Evolutionary conservation across 257 asterid species (phyloP).

Genomic region (Agastache rugosa): DNA sequence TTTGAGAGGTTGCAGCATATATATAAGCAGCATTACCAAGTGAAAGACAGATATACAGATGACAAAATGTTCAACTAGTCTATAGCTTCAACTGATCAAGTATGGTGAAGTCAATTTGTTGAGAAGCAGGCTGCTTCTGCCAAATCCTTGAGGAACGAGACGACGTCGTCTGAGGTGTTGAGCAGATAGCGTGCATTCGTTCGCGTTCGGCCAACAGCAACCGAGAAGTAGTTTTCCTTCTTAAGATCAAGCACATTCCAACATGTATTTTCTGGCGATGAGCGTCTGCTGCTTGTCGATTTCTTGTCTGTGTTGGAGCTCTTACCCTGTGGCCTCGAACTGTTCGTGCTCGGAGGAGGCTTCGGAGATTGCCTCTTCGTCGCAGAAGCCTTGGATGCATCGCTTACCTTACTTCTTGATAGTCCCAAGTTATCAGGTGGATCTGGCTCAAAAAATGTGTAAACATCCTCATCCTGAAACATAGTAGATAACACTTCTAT

Average conservation of each 20-base stretch:
- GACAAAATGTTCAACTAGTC: neutral
- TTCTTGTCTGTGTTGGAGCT: constrained; percentile 19
- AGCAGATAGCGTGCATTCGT: constrained; percentile 87
- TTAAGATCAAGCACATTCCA: constrained; percentile 73
- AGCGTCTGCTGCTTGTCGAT: constrained; percentile 24
- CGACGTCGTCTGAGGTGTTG: constrained; percentile 65
- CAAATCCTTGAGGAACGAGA: constrained; percentile 65
- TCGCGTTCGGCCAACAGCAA: constrained; percentile 82
- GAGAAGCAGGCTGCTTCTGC: constrained; percentile 44
- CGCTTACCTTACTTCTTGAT: constrained; percentile 50
- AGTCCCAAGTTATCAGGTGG: constrained; percentile 59
- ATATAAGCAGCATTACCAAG: neutral
- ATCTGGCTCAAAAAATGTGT: constrained; percentile 92
- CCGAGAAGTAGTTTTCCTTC: constrained; percentile 93
- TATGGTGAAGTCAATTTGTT: constrained; percentile 21
- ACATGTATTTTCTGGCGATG: constrained; percentile 19
- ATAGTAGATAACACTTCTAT: neutral
- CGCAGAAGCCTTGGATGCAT: constrained; percentile 9
- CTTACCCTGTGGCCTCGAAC: constrained; percentile 21
- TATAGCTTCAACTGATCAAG: neutral
- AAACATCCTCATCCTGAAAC: constrained; percentile 90
- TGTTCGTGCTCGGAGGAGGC: constrained; percentile 23
- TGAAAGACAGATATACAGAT: neutral
- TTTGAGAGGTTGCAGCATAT: neutral
- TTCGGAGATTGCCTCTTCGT: constrained; percentile 24